Base-by-base conservation (phyloP, 2,329 filamentous ascomycete species). In the Calonectria hongkongensis region DNA sequence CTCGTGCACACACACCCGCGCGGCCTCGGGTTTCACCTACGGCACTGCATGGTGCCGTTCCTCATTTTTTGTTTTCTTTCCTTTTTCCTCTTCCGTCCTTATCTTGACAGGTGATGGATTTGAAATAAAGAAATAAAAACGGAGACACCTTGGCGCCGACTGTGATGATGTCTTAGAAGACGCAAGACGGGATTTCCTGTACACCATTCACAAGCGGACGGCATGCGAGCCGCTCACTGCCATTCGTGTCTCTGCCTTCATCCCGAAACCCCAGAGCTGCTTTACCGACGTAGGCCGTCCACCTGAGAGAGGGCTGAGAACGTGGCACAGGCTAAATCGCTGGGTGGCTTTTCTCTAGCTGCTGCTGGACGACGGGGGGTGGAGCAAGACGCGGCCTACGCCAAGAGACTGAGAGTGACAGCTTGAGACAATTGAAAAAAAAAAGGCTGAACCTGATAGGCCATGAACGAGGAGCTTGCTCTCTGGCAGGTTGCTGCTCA, bases 1-100 rank as follows among this genome's bases (percentile, higher is more conserved):
- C 56, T 62, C 56, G 56, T 43, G 45, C 18, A 21, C 28, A 21
- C 28, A n/a, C 43, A 25, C 41, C 30, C 39, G 48, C 41, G 15
- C 58, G 21, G 21, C 39, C 27, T 48, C 27, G 25, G 43, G 54
- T 68, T 60, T 60, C 41, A 60, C 66, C 51, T 30, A 13, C 15
- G 7, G 10, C 33, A 36, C 15, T 36, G 10, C 33, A 36, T n/a
- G 18, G 5, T n/a, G 43, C 43, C 16, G 43, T 21, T 18, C 18
- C 43, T n/a, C 16, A 16, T 67, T 39, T 21, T 30, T 54, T 21
- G 1, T 51, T 39, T 58, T 18, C 12, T 41, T 33, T 12, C 15
- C 27, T 18, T 12, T n/a, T 16, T 45, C 16, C n/a, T 21, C 30
- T 21, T 21, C 21, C 21, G 21, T 21, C 21, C 21, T 58, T 50